phyloP scores from a whole-genome alignment of 257 asterid genomes.

The Solanum bulbocastanum region DNA sequence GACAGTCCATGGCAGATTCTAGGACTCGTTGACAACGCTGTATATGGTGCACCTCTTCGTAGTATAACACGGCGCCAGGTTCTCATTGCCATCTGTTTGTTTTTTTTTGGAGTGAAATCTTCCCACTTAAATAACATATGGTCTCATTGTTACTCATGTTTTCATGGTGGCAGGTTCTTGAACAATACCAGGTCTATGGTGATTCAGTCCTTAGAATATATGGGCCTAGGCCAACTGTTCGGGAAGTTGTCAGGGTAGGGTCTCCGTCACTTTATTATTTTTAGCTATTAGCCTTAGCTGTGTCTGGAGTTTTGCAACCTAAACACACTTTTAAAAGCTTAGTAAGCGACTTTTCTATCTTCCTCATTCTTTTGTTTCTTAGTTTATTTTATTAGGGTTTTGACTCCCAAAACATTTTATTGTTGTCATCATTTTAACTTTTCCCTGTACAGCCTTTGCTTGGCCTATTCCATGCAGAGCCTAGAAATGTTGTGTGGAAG shows the following conservation, averaged over 20 bases:
- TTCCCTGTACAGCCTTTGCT: conserved; percentile 68
- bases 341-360: not conserved
- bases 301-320: not conserved
- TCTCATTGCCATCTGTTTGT: not conserved
- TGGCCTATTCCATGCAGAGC: conserved; percentile 64
- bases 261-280: not conserved
- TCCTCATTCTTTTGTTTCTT: not conserved
- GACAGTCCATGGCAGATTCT: conserved; percentile 81
- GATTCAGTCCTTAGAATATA: conserved; percentile 56
- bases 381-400: not conserved
- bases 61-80: conserved; percentile 81
- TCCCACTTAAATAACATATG: not conserved
- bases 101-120: not conserved
- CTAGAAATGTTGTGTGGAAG: conserved; percentile 74
- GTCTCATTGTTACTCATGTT: not conserved
- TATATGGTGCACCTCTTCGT: conserved; percentile 66
- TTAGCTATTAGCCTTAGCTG: not conserved
- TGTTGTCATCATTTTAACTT: not conserved
- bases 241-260: conserved; percentile 66
- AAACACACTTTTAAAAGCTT: not conserved
- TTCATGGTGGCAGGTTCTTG: conserved; percentile 47
- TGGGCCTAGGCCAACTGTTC: conserved; percentile 55
- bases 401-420: not conserved
- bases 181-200: conserved; percentile 65
- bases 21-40: conserved; percentile 72